These are phyloP conservation scores for Vaccinium vitisidaea DNA, from an alignment of 148 eudicot genomes.

Conservation along the genomic window DNA sequence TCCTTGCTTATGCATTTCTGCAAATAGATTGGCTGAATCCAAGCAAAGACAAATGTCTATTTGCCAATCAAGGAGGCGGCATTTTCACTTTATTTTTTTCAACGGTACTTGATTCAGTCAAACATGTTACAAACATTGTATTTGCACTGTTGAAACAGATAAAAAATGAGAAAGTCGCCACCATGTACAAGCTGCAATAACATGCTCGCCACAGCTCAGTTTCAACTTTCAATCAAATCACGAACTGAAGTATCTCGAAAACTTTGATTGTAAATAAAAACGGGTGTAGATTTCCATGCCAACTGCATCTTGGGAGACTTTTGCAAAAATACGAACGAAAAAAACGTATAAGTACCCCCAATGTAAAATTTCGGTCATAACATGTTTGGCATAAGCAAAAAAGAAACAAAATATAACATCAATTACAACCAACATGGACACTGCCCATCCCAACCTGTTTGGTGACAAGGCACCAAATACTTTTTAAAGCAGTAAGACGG, in stretches of 20 bases:
- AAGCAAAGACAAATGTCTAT: too few species aligned
- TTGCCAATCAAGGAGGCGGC: neutral
- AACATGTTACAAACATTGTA: neutral
- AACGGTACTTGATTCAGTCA: neutral
- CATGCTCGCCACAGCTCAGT: neutral
- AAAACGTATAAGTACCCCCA: too few species aligned
- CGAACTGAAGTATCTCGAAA: too few species aligned
- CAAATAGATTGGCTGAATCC: too few species aligned
- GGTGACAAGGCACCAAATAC: neutral
- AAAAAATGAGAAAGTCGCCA: neutral
- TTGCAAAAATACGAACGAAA: too few species aligned
- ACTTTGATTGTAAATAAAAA: too few species aligned
- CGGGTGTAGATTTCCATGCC: too few species aligned
- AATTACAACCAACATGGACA: neutral
- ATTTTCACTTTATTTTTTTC: neutral
- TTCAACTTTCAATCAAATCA: too few species aligned
- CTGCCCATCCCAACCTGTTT: neutral
- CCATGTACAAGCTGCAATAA: neutral
- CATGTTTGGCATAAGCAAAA: too few species aligned
- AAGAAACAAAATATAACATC: neutral
- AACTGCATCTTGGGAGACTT: too few species aligned
- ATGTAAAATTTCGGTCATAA: neutral
- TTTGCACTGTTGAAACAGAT: neutral
- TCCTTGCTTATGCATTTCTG: too few species aligned
- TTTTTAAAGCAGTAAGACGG: neutral